Evolutionary conservation across 2,329 filamentous ascomycete genomes (phyloP).

Genomic region (Aspergillus sp.): DNA sequence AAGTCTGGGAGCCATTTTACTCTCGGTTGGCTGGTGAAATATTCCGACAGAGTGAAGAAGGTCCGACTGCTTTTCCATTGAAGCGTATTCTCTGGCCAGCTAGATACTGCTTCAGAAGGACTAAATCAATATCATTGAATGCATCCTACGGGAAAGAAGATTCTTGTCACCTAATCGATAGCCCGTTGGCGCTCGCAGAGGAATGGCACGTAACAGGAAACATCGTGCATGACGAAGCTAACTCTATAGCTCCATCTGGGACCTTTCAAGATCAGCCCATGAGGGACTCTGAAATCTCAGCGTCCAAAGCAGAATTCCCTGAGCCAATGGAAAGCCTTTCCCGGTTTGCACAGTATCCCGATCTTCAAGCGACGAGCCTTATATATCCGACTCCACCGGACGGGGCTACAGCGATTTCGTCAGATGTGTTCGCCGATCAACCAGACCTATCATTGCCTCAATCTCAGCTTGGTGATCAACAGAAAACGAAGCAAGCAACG

Average conservation of each 20-base stretch:
- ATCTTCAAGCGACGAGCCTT: slow-evolving; percentile 35
- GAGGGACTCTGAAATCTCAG: slow-evolving; percentile 19
- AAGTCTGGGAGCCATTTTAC: slow-evolving; percentile 36
- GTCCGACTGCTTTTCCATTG: slow-evolving; percentile 24
- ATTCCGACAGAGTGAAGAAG: slow-evolving; percentile 20
- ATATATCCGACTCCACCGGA: slow-evolving; percentile 52
- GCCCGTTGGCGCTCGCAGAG: slow-evolving; percentile 39
- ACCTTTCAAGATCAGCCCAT: slow-evolving; percentile 15
- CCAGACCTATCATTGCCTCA: slow-evolving; percentile 16
- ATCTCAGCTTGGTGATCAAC: slow-evolving; percentile 7
- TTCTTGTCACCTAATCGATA: slow-evolving; percentile 16
- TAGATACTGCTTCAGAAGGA: slow-evolving; percentile 35
- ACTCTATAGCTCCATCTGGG: slow-evolving; percentile 7
- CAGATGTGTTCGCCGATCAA: slow-evolving; percentile 28
- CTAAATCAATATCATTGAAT: slow-evolving; percentile 13
- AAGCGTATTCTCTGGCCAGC: slow-evolving; percentile 42
- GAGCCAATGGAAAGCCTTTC: slow-evolving; percentile 34
- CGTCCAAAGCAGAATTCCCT: slow-evolving; percentile 17
- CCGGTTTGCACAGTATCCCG: slow-evolving; percentile 31
- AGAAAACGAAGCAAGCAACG: slow-evolving; percentile 8
- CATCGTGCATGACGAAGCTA: slow-evolving; percentile 14
- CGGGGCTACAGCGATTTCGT: slow-evolving; percentile 30
- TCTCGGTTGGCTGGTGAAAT: slow-evolving; percentile 29
- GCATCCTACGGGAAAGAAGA: slow-evolving; percentile 12
- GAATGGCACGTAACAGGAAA: slow-evolving; percentile 31